Conservation (phyloP, 257 asterid species). For the Salvia splendens region DNA sequence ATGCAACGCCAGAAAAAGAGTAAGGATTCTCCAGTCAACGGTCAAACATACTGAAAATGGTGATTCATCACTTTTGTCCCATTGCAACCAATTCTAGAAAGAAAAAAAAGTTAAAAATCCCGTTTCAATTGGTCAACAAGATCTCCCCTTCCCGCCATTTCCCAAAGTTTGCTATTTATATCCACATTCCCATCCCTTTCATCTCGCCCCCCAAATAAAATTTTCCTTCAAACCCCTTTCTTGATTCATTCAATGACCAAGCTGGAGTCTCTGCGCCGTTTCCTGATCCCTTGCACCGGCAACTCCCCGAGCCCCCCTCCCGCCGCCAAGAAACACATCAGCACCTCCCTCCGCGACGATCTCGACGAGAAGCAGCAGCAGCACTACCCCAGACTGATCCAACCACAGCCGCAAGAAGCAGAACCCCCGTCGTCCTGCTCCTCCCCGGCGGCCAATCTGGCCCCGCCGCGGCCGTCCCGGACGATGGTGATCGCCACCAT, state of each 20-base stretch:
- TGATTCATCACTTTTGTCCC: slow-evolving; percentile 19
- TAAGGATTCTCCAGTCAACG: slow-evolving; percentile 47
- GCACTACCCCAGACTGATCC: background rate
- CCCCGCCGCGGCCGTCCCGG: slow-evolving; percentile 70
- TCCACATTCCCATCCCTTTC: background rate
- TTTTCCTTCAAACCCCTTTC: background rate
- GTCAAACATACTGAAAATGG: slow-evolving; percentile 58
- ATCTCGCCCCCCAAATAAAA: background rate
- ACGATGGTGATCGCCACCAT: slow-evolving; percentile 95
- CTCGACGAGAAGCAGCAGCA: slow-evolving; percentile 3
- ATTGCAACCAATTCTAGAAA: too few species aligned
- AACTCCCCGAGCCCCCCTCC: slow-evolving; percentile 46
- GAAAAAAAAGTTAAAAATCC: slow-evolving; percentile 24
- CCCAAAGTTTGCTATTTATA: background rate
- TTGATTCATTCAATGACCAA: slow-evolving; percentile 47
- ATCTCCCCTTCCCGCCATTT: slow-evolving; percentile 53
- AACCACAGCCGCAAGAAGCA: background rate
- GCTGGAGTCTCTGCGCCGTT: slow-evolving; percentile 75
- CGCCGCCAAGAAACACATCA: slow-evolving; percentile 71
- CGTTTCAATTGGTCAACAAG: slow-evolving; percentile 12
- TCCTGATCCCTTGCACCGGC: slow-evolving; percentile 75
- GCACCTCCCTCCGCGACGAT: slow-evolving; percentile 85
- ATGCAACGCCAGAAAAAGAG: slow-evolving; percentile 3
- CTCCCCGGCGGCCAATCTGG: slow-evolving; percentile 37
- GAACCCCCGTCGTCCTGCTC: slow-evolving; percentile 47